Evolutionary conservation across 805 yeast species (phyloP), one percentile per base, ranked within the genome.

Genomic region (Spathaspora sp.): DNA sequence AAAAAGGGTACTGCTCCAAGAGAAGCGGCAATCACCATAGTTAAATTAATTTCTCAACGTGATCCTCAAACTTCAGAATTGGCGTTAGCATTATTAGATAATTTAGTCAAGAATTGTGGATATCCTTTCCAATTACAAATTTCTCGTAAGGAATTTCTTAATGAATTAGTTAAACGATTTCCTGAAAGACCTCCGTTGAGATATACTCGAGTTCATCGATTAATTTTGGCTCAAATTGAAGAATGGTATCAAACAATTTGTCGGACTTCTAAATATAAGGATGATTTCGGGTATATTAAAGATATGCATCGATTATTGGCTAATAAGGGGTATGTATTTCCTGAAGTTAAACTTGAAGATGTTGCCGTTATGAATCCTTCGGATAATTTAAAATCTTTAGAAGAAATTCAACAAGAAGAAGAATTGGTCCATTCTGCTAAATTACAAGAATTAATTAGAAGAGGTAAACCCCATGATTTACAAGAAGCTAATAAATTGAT

Each of bases 211-310:
- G 85, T 89, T 23, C 98, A 94, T 66, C 77, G 90, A 64, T 77
- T 91, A 60, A 83, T 93, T 56, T 77, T 94, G 62, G 92, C 94
- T 53, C 89, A 92, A 51, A 87, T 94, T 62, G 97, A 93, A 69
- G 98, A 94, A 68, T 94, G 99, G 99, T 85, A 89, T 66, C 96
- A 89, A 67, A 93, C 98, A 1, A 83, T 94, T 50, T 93, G 97
- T 69, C 84, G 85, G 61, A 90, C 94, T 49, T 84, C 96, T 26
- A 80, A 89, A 63, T 89, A 94, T 69, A 89, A 89, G 65, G 96
- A 91, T 44, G 99, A 94, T 66, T 76, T 94, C 60, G 94, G 92
- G 2, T 89, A 87, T 66, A 88, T 94, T 58, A 82, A 94, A 58
- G 99, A 94, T 65, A 94, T 94, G 99, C 97, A 92, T 74, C 79